Evolutionary conservation across 306 rosid species (phyloP).

Genomic region (Vachellia collinsii): DNA sequence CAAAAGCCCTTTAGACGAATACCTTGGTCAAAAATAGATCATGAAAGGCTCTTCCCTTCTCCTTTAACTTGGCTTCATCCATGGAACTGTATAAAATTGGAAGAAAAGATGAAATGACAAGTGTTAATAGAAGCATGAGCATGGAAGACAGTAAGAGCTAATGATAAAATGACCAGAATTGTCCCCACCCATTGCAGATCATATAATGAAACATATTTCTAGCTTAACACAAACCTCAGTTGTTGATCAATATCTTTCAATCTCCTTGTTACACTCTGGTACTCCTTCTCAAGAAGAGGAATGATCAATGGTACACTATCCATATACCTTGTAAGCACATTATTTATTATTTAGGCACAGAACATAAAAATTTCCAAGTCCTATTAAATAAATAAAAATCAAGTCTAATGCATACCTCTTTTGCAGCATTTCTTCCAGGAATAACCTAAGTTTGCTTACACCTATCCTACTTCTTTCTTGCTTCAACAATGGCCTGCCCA

Average conservation of each 20-base stretch:
- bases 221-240: slow-evolving; percentile 64
- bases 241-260: slow-evolving; percentile 80
- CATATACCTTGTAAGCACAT: slow-evolving; percentile 76
- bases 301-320: slow-evolving; percentile 82
- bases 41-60: slow-evolving; percentile 91
- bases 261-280: slow-evolving; percentile 70
- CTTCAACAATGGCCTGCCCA: slow-evolving; percentile 76
- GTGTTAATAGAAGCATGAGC: slow-evolving; percentile 13
- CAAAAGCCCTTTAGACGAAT: slow-evolving; percentile 5
- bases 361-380: slow-evolving; percentile 29
- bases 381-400: slow-evolving; percentile 9
- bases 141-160: slow-evolving; percentile 15
- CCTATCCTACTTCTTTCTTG: slow-evolving; percentile 92
- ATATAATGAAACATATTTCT: slow-evolving; percentile 6
- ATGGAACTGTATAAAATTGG: slow-evolving; percentile 62
- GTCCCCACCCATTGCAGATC: slow-evolving; percentile 21
- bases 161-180: neutral
- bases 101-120: slow-evolving; percentile 32
- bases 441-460: slow-evolving; percentile 82
- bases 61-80: slow-evolving; percentile 92
- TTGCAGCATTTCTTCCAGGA: slow-evolving; percentile 86
- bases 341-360: slow-evolving; percentile 37
- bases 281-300: slow-evolving; percentile 98
- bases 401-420: slow-evolving; percentile 56
- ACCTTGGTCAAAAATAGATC: slow-evolving; percentile 98